Conservation (phyloP, 2,329 filamentous ascomycete genomes). For the Colletotrichum endophyticum region DNA sequence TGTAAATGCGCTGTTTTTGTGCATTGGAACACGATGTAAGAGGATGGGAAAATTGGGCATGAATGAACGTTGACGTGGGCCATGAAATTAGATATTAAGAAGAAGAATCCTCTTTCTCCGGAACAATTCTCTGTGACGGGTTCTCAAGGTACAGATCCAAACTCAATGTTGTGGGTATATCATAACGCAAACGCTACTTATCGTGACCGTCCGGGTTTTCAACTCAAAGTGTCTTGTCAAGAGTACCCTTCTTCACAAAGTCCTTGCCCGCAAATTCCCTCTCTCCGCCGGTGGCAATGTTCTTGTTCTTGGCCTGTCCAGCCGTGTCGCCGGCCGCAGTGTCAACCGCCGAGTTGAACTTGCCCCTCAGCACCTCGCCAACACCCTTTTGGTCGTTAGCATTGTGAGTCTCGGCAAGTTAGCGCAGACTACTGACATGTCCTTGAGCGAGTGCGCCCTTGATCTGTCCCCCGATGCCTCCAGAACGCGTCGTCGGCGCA, state of each 20-base stretch:
- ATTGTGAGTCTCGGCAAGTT: no score
- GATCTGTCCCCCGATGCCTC: slow-evolving; percentile 1
- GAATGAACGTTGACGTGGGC: neutral
- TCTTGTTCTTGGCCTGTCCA: slow-evolving; percentile 37
- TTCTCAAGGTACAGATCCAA: neutral
- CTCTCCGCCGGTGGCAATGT: slow-evolving; percentile 10
- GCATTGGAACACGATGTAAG: no score
- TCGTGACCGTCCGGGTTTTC: neutral
- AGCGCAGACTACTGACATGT: neutral
- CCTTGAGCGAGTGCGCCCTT: slow-evolving; percentile 20
- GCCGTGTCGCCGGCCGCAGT: slow-evolving; percentile 34
- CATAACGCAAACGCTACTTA: neutral
- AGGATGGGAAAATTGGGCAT: no score
- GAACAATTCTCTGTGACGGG: neutral
- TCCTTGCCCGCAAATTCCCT: slow-evolving; percentile 21
- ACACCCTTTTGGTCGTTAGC: neutral
- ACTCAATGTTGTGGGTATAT: neutral
- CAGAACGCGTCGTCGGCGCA: slow-evolving; percentile 11
- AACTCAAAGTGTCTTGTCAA: slow-evolving; percentile 11
- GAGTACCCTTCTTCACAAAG: slow-evolving; percentile 12
- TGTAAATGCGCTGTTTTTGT: no score
- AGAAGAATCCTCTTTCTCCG: neutral
- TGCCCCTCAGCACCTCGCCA: slow-evolving; percentile 23
- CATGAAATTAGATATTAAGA: neutral
- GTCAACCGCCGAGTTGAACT: slow-evolving; percentile 38